Conservation (phyloP, 2,329 filamentous ascomycete species). For the Lachnellula suecica region DNA sequence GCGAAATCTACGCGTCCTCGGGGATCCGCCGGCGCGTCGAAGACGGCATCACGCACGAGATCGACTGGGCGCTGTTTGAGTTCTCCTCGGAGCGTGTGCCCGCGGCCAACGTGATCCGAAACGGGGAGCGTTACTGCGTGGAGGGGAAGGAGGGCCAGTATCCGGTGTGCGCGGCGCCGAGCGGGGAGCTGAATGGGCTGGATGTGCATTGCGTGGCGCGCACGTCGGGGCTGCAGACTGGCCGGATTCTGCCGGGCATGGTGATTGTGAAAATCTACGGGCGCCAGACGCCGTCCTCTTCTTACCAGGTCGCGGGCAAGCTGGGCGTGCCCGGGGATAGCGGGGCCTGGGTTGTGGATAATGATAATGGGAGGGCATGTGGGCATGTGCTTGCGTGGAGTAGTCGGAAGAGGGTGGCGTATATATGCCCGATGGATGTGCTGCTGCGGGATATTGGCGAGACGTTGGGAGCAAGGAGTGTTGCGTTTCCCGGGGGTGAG, state of each 20-base stretch:
- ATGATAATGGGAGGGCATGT: constrained; percentile 74
- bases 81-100: constrained; percentile 72
- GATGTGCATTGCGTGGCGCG: constrained; percentile 86
- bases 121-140: constrained; percentile 35
- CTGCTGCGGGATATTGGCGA: constrained; percentile 81
- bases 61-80: constrained; percentile 92
- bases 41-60: constrained; percentile 78
- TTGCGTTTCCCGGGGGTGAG: constrained; percentile 68
- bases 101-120: constrained; percentile 67
- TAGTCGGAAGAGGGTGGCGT: constrained; percentile 75
- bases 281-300: constrained; percentile 75
- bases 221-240: constrained; percentile 79
- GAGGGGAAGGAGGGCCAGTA: constrained; percentile 41
- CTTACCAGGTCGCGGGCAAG: constrained; percentile 55
- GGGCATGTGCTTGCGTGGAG: constrained; percentile 92
- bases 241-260: constrained; percentile 74
- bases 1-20: constrained; percentile 85
- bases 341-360: constrained; percentile 89
- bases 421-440: constrained; percentile 94
- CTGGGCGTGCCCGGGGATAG: constrained; percentile 82
- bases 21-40: constrained; percentile 77
- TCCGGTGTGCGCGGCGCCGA: constrained; percentile 59
- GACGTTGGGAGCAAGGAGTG: constrained; percentile 67
- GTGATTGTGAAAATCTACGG: constrained; percentile 86
- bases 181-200: constrained; percentile 65